phyloP scores from a whole-genome alignment of 108 stramenopile genomes.

The Skeletonema menzelii region DNA sequence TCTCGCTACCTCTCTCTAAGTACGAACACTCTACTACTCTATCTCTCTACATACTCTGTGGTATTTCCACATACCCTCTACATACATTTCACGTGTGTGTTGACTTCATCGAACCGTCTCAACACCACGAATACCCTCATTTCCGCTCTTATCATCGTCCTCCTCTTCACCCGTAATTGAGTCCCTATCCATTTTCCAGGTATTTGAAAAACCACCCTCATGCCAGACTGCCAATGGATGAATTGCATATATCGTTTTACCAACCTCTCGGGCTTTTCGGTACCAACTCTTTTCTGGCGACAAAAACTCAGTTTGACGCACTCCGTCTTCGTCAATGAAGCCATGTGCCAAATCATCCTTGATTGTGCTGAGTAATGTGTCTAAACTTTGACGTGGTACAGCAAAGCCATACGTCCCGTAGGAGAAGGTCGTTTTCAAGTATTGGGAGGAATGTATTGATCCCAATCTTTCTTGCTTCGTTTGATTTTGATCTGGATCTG shows the following conservation, averaged over 20 bases:
- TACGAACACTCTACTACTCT: no score
- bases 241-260: conserved; percentile 3
- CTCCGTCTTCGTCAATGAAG: conserved; percentile 7
- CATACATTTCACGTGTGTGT: no score
- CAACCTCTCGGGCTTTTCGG: not conserved
- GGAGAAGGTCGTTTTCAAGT: not conserved
- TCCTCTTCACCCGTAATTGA: conserved; percentile 15
- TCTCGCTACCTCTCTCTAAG: no score
- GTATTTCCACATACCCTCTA: no score
- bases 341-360: conserved; percentile 12
- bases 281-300: conserved; percentile 14
- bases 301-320: conserved; percentile 6
- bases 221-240: conserved; percentile 17
- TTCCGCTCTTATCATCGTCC: not conserved
- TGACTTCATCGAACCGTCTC: no score
- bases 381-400: conserved; percentile 1
- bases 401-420: conserved; percentile 13
- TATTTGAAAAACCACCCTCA: conserved; percentile 21
- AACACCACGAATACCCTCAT: not conserved
- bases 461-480: not conserved
- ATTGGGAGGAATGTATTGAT: not conserved
- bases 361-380: conserved; percentile 3
- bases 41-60: no score
- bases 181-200: conserved; percentile 10
- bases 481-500: not conserved